Evolutionary conservation across 75 land plant genomes (phyloP), one percentile per base, ranked within the genome.

Genomic region (Sequoia sempervirens): DNA sequence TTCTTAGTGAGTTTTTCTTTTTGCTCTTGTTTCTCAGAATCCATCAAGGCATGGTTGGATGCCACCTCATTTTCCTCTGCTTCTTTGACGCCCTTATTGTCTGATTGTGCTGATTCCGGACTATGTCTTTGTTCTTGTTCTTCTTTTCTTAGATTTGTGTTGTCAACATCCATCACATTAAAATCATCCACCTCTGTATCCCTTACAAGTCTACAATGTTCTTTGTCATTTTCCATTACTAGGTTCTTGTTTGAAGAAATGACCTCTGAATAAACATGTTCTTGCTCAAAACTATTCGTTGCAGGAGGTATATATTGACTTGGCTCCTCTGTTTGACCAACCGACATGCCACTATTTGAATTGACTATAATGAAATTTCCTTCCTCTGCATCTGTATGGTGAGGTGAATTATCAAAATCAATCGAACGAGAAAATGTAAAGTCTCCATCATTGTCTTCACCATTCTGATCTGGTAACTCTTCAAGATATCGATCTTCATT

Each of bases 401-500:
- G 80, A 45, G 80, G 50, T n/a, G 80, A 43, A 78, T 45, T 78
- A 47, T 78, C 80, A 45, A 43, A 78, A 37, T 45, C 80, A 43
- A 45, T 45, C 11, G 52, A 43, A 8, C n/a, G 80, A n/a, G 47
- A 37, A 78, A 26, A 78, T 17, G 50, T 26, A 45, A 45, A 26
- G 17, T 34, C 53, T 38, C 18, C 82, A 11, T 38, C 36, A 50
- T 40, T 54, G 12, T 23, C 75, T 38, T 32, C 76, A 82, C 80
- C 86, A 79, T 46, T 80, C 52, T 41, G 79, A 89, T 18, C 45
- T 47, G 86, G 88, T 18, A 73, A 82, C 34, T 86, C 52, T 53
- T 58, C 85, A 43, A 80, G 84, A 30, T 64, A 85, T 47, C 81
- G 76, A 81, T 90, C 86, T 80, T 64, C 83, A 40, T 66, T 52